Evolutionary conservation across 345 rosid genomes (phyloP).

Genomic region (Gossypium anomalum): DNA sequence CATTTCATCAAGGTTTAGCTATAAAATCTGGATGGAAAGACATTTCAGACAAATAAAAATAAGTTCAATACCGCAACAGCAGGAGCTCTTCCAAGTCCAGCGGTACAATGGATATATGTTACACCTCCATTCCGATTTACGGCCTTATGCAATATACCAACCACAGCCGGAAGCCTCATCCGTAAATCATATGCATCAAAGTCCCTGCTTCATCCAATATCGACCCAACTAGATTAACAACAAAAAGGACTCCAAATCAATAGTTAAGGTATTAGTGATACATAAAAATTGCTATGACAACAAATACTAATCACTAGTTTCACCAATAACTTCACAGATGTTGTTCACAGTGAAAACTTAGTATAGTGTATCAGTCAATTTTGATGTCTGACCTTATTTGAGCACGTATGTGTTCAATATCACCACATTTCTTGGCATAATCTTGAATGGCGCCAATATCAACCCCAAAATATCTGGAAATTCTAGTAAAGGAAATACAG

Average conservation of each 20-base stretch:
- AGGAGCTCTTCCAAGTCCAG: conserved; percentile 98
- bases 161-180: conserved; percentile 85
- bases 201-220: conserved; percentile 60
- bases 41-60: conserved; percentile 12
- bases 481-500: conserved; percentile 37
- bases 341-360: background rate
- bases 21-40: background rate
- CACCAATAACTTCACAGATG: background rate
- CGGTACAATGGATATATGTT: conserved; percentile 92
- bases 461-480: conserved; percentile 81
- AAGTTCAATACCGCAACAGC: conserved; percentile 66
- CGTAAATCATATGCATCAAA: conserved; percentile 93
- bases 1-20: background rate
- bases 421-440: conserved; percentile 47
- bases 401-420: conserved; percentile 81
- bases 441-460: conserved; percentile 75
- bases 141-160: conserved; percentile 65
- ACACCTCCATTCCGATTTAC: conserved; percentile 77
- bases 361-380: background rate
- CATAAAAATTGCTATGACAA: background rate
- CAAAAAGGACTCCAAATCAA: background rate
- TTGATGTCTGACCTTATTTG: conserved; percentile 58
- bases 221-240: background rate
- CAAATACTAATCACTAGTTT: background rate
- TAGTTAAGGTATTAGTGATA: background rate